Evolutionary conservation across 2,329 filamentous ascomycete genomes (phyloP).

Genomic region (Shiraia bambusicola): DNA sequence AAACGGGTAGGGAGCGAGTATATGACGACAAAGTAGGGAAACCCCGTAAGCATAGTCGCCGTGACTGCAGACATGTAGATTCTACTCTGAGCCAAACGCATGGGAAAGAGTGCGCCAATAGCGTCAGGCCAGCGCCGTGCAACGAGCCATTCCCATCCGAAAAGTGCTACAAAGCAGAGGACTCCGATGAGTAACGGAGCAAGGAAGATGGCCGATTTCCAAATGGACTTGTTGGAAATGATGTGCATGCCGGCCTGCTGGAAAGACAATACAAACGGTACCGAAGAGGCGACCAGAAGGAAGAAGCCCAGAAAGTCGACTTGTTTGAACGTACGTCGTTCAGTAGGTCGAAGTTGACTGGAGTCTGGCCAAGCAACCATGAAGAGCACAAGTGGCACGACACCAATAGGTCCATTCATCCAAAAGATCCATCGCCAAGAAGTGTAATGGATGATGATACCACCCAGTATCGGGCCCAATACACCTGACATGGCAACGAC

Average conservation of each 20-base stretch:
- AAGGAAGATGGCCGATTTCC: constrained; percentile 7
- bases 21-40: constrained; percentile 10
- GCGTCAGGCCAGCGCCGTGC: constrained; percentile 4
- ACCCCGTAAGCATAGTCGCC: constrained; percentile 6
- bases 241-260: constrained; percentile 51
- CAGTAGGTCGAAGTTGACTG: constrained; percentile 1
- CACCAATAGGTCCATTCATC: constrained; percentile 6
- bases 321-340: constrained; percentile 6
- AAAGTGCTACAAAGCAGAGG: constrained; percentile 6
- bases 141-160: constrained; percentile 8
- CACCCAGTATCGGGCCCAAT: constrained; percentile 13
- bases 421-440: constrained; percentile 19
- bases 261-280: constrained; percentile 60
- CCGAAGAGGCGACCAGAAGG: constrained; percentile 53
- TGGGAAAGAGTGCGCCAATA: constrained; percentile 7
- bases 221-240: constrained; percentile 3
- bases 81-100: constrained; percentile 6
- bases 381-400: constrained; percentile 30
- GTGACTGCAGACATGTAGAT: constrained; percentile 8
- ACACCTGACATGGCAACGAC: constrained; percentile 10
- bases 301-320: constrained; percentile 54
- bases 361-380: constrained; percentile 6
- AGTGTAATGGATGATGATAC: constrained; percentile 3
- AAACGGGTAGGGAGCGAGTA: constrained; percentile 11
- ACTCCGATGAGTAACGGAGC: constrained; percentile 4